Base-by-base conservation (phyloP, 768 basidiomycete genomes). In the Leccinellum albellum region DNA sequence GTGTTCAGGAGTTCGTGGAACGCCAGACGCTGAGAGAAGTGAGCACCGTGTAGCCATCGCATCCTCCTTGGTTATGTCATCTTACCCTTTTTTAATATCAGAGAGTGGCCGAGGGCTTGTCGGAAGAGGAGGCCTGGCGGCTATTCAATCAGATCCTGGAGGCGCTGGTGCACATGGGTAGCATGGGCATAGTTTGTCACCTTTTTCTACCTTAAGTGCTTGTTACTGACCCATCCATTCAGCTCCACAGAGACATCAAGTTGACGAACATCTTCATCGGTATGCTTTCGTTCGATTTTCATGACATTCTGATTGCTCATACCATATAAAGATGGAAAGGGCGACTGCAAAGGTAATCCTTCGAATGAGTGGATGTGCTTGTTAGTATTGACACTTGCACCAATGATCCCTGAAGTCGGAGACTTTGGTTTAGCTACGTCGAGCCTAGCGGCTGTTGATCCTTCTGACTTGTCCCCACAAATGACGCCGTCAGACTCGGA, bases 211-310 rank as follows among this genome's bases (percentile, higher is more conserved):
- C n/a, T 28, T 17, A 20, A 15, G 13, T 42, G 28, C 55, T 61
- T 46, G 17, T 6, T 53, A 45, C 50, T 51, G 33, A 70, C 40
- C 10, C 78, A 78, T 72, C 21, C 40, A n/a, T 40, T n/a, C 52
- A 85, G 83, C 72, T 92, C 53, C 89, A 92, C 72, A 78, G 90
- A 51, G 94, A 97, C 69, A 90, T 98, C 69, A 98, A 98, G 69
- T 75, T 93, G 14, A 90, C 89, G 0, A 98, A 98, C 65, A 94
- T 98, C 60, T 93, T 98, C 72, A 92, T 96, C 50, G 91, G 92
- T 91, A 62, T 29, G 81, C 70, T 6, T n/a, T 15, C 14, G 13
- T 28, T 46, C 13, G 23, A 31, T 31, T 50, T 13, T 2, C 26
- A 42, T 6, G 23, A 46, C 42, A 21, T 26, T 40, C 31, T 42